phyloP scores from a whole-genome alignment of 768 basidiomycete species.

The Lactarius akahatsu region DNA sequence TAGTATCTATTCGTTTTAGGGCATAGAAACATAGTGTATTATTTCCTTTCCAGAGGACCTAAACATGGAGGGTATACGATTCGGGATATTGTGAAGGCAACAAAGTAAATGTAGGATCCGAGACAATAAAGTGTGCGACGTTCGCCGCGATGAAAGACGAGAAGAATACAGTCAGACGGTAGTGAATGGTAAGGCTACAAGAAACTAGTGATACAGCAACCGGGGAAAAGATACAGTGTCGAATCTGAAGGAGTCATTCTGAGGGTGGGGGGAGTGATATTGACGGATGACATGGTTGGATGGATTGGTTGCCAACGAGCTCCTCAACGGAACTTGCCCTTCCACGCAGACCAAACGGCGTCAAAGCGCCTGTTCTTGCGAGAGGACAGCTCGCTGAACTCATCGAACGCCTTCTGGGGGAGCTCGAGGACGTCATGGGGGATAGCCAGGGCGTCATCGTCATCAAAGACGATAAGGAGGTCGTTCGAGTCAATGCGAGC shows the following conservation, averaged over 20 bases:
- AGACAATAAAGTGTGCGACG: not conserved
- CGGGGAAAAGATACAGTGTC: not conserved
- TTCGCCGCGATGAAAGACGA: not conserved
- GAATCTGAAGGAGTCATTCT: not conserved
- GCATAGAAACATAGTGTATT: constrained; percentile 19
- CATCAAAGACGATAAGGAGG: constrained; percentile 58
- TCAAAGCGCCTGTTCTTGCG: constrained; percentile 57
- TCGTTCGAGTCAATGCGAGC: constrained; percentile 62
- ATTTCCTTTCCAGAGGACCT: constrained; percentile 10
- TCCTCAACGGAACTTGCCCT: constrained; percentile 30
- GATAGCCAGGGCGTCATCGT: constrained; percentile 36
- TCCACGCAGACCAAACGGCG: constrained; percentile 56
- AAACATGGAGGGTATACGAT: constrained; percentile 11
- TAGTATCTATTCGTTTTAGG: constrained; percentile 7
- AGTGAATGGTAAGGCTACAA: constrained; percentile 17
- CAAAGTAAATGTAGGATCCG: not conserved
- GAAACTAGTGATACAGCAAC: constrained; percentile 19
- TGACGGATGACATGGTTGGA: not conserved
- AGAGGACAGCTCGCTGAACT: constrained; percentile 54
- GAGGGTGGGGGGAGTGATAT: not conserved
- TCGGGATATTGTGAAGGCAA: not conserved
- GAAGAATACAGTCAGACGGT: constrained; percentile 6
- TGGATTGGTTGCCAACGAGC: not conserved
- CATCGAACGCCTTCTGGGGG: constrained; percentile 54
- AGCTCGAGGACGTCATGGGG: constrained; percentile 62